Percentiles rank a stretch among this genome's conserved stretches.
These are phyloP conservation scores for Penicillium decumbens DNA, from an alignment of 2,329 filamentous ascomycete genomes.

Conservation along the genomic window DNA sequence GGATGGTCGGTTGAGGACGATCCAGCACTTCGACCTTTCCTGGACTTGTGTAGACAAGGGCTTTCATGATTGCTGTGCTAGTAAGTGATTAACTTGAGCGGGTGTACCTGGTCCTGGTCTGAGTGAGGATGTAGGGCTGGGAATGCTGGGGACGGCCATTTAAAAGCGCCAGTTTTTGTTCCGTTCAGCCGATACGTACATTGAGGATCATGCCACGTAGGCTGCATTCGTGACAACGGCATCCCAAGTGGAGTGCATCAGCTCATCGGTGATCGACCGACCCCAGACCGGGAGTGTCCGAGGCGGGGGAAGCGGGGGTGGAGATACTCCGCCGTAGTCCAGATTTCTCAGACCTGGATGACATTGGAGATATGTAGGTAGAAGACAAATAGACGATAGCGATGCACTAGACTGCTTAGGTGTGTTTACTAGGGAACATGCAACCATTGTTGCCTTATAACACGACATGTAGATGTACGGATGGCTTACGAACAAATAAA, in stretches of 20 bases:
- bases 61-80: conserved; percentile 39
- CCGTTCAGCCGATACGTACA: background rate
- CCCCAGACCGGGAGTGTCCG: background rate
- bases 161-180: background rate
- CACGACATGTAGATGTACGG: background rate
- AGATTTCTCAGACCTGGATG: background rate
- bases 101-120: background rate
- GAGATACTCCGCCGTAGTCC: background rate
- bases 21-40: conserved; percentile 40
- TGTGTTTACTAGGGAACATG: background rate
- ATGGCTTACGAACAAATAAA: background rate
- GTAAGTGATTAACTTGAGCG: background rate
- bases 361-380: background rate
- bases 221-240: background rate
- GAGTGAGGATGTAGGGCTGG: conserved; percentile 1
- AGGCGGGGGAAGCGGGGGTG: background rate
- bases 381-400: background rate
- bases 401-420: background rate
- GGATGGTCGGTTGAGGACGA: conserved; percentile 42
- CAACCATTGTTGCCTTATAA: background rate
- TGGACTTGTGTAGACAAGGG: conserved; percentile 43
- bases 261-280: background rate
- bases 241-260: background rate
- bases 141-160: background rate
- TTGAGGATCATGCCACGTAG: background rate